Base-by-base conservation (phyloP, 768 basidiomycete genomes). In the Boletus reticulatus region DNA sequence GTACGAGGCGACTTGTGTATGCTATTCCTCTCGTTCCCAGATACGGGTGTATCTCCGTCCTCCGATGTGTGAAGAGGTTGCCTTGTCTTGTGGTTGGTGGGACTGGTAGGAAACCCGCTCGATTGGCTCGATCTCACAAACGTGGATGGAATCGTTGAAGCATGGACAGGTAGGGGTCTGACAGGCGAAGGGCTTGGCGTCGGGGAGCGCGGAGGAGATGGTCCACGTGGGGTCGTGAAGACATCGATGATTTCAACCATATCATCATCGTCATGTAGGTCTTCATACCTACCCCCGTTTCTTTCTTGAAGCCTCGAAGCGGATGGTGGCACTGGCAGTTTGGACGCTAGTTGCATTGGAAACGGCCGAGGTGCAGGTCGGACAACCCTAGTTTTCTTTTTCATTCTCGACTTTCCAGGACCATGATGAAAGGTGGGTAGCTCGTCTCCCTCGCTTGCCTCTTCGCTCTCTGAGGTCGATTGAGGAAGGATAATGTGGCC, bases 1-100 rank as follows among this genome's bases (percentile, higher is more conserved):
- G 62, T 68, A 27, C 67, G 67, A 16, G 67, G 67, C 0, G 67
- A 68, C 31, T 69, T 67, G 43, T 36, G 62, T 38, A 58, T 20
- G 0, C 42, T 24, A 5, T 56, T 20, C 22, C n/a, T 46, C 39
- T 61, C 59, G 12, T 37, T 52, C 24, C 50, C 49, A 19, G 58
- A 58, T 16, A 14, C 13, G 10, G 27, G 42, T 9, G 47, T 27
- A 27, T 62, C 58, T 4, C 2, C 9, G 19, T 55, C 62, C 4
- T 51, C 48, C 14, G 55, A 64, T 17, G 4, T 37, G 6, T 31
- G 42, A 14, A 19, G 43, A n/a, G 27, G 47, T 20, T 53, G 55
- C 19, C 49, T 67, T 31, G 29, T 20, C 32, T 10, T 46, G 36
- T 32, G 12, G 6, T 9, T 31, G 16, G 55, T 61, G 6, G 66